A percentile compares a stretch with the other conserved stretches of the same genome.
Conservation (phyloP, 148 eudicot genomes). For the Rhododendron simsii region DNA sequence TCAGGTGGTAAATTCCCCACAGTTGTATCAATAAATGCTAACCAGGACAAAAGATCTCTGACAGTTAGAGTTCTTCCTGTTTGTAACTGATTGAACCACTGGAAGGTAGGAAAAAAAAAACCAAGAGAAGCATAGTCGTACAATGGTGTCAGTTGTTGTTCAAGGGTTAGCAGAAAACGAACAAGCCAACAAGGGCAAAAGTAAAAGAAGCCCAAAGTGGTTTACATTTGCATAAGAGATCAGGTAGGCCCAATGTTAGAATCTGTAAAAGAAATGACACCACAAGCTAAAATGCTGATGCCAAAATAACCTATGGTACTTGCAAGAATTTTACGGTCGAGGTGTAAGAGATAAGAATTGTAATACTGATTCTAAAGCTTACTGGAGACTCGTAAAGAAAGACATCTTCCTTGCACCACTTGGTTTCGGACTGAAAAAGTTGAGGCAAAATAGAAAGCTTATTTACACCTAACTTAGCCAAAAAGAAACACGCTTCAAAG, state of each 20-base stretch:
- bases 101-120: slow-evolving; percentile 13
- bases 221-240: background rate
- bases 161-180: background rate
- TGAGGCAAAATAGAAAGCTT: background rate
- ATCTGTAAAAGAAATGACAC: background rate
- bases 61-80: slow-evolving; percentile 86
- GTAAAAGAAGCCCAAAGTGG: slow-evolving; percentile 1
- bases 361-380: background rate
- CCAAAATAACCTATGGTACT: background rate
- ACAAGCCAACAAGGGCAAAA: background rate
- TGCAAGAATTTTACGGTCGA: background rate
- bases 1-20: slow-evolving; percentile 48
- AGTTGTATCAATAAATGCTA: slow-evolving; percentile 61
- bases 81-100: slow-evolving; percentile 90
- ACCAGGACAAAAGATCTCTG: slow-evolving; percentile 93
- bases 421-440: too few relatives aligned
- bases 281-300: background rate
- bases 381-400: background rate
- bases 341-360: background rate
- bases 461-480: background rate
- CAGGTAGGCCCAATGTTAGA: background rate
- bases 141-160: background rate
- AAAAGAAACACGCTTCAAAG: background rate
- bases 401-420: background rate
- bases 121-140: background rate